Conservation (phyloP, 306 rosid species). For the apple (Malus domestica) region ASM211411v1 NC_041799.1:2401501-2402000, state of each 20-base stretch:
- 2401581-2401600: neutral
- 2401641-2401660: neutral
- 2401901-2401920: too few species aligned
- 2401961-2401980: too few species aligned
- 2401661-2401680: neutral
- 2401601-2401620: slow-evolving; percentile 41
- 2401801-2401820: slow-evolving; percentile 34
- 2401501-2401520: neutral
- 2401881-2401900: neutral
- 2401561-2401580: neutral
- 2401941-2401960: too few species aligned
- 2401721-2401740: too few species aligned
- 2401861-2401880: neutral
- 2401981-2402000: too few species aligned
- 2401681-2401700: too few species aligned
- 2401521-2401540: neutral
- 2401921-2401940: too few species aligned
- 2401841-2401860: slow-evolving; percentile 47
- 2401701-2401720: too few species aligned
- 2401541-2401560: neutral
- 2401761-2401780: slow-evolving; percentile 35
- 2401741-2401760: slow-evolving; percentile 47
- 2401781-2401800: slow-evolving; percentile 27
- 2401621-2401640: neutral
- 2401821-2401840: slow-evolving; percentile 30